These are phyloP conservation scores for Naganishia liquefaciens DNA, from an alignment of 1,284 basidiomycete species.

Conservation along the genomic window DNA sequence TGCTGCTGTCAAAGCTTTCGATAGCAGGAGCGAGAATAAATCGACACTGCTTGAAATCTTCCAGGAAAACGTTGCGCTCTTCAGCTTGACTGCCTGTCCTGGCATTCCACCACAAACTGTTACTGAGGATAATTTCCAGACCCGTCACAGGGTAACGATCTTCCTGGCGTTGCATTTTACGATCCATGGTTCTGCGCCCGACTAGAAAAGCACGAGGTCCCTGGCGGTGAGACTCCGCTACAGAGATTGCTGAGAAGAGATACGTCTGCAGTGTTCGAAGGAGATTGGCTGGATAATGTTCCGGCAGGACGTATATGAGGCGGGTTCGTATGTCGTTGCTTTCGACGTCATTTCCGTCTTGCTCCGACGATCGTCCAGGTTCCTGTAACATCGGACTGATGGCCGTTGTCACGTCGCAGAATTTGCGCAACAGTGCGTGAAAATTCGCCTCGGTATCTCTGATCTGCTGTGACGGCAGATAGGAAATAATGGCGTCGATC, in stretches of 20 bases:
- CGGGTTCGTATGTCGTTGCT: neutral
- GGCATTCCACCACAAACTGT: conserved; percentile 2
- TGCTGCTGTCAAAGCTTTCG: conserved; percentile 1
- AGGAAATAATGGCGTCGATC: conserved; percentile 19
- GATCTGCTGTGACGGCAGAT: neutral
- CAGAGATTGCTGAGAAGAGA: conserved; percentile 1
- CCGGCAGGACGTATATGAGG: conserved; percentile 17
- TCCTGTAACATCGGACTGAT: neutral
- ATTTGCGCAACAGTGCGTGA: conserved; percentile 7
- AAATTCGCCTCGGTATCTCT: neutral
- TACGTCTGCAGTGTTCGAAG: conserved; percentile 10
- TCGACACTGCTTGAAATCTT: conserved; percentile 22
- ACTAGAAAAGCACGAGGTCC: neutral
- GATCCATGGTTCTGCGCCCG: conserved; percentile 6
- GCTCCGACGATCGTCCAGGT: neutral
- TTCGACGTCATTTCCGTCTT: neutral
- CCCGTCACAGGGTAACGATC: conserved; percentile 16
- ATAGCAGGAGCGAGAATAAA: neutral
- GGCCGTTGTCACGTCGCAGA: conserved; percentile 9
- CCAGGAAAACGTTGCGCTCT: neutral
- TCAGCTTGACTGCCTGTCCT: neutral
- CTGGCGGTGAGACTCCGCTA: too few relatives aligned
- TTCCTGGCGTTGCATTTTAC: conserved; percentile 26
- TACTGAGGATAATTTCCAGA: conserved; percentile 16
- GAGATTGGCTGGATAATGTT: conserved; percentile 1